Percentiles rank a stretch among this genome's conserved stretches.
These are phyloP conservation scores for Arthrobotrys sinensis DNA, from an alignment of 2,329 filamentous ascomycete species.

Conservation along the genomic window DNA sequence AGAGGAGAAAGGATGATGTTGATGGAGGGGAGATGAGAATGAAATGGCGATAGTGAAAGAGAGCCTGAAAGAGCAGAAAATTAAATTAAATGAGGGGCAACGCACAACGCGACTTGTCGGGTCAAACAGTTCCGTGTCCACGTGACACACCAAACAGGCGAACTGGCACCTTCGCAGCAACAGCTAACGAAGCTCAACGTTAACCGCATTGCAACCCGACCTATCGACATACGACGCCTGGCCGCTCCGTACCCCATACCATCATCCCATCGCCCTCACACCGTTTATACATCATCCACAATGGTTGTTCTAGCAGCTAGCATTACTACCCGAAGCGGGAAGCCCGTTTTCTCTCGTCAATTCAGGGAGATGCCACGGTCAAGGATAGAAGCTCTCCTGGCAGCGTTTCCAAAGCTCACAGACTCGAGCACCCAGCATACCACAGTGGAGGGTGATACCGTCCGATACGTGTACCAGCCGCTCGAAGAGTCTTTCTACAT, in stretches of 20 bases:
- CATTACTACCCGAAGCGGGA: conserved; percentile 98
- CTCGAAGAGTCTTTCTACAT: conserved; percentile 97
- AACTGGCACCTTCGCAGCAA: conserved; percentile 59
- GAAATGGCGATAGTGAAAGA: conserved; percentile 32
- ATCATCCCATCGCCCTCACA: conserved; percentile 16
- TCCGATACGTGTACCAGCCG: conserved; percentile 99
- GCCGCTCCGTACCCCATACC: conserved; percentile 33
- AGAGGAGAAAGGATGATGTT: conserved; percentile 27
- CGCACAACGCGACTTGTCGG: conserved; percentile 19
- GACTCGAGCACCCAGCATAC: conserved; percentile 97
- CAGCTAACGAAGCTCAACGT: conserved; percentile 32
- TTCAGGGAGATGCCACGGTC: conserved; percentile 98
- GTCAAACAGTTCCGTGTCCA: conserved; percentile 38
- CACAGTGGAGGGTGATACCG: conserved; percentile 98
- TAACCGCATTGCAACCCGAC: not conserved
- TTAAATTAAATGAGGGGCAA: conserved; percentile 45
- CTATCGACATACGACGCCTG: conserved; percentile 34
- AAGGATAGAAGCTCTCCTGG: conserved; percentile 93
- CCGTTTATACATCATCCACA: conserved; percentile 19
- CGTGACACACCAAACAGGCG: conserved; percentile 53
- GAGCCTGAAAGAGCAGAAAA: conserved; percentile 17
- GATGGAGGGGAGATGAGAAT: conserved; percentile 10
- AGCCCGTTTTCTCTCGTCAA: conserved; percentile 96
- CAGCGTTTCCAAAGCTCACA: conserved; percentile 97
- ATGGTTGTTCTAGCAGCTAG: conserved; percentile 96